phyloP scores from a whole-genome alignment of 495 filamentous ascomycete genomes.

The Xylaria intraflava region DNA sequence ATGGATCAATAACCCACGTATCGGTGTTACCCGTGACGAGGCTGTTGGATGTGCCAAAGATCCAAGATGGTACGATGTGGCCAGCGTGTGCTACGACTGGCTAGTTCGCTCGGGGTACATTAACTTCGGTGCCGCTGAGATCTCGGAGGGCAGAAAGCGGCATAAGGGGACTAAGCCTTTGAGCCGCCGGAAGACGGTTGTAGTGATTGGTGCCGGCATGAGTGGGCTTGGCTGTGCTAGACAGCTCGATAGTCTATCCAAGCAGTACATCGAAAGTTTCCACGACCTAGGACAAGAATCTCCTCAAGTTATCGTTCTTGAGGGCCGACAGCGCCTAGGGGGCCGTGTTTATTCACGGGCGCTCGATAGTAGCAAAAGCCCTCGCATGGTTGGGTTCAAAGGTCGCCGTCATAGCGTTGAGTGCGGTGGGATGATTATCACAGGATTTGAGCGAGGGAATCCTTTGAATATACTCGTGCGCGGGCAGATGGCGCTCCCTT shows the following conservation, averaged over 20 bases:
- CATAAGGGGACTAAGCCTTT: conserved; percentile 22
- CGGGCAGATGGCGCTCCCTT: conserved; percentile 81
- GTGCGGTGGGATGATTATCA: conserved; percentile 95
- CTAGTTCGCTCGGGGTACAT: conserved; percentile 86
- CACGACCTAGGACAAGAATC: conserved; percentile 52
- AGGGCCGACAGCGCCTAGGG: conserved; percentile 83
- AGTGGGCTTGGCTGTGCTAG: conserved; percentile 86
- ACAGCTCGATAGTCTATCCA: conserved; percentile 78
- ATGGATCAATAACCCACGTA: conserved; percentile 85
- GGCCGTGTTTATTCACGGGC: conserved; percentile 91
- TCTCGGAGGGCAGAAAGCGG: conserved; percentile 37
- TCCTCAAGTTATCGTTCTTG: conserved; percentile 74
- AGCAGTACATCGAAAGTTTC: conserved; percentile 64
- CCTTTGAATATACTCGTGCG: conserved; percentile 85
- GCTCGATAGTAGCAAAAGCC: conserved; percentile 38
- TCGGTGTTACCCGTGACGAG: conserved; percentile 79
- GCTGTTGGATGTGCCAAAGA: conserved; percentile 90
- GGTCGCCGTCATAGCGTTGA: conserved; percentile 78
- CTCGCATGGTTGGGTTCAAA: conserved; percentile 29
- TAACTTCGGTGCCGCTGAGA: conserved; percentile 86
- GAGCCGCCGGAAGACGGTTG: conserved; percentile 60
- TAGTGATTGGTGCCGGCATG: conserved; percentile 91
- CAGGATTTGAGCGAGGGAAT: conserved; percentile 92
- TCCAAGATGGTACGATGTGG: conserved; percentile 82
- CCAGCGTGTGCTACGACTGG: conserved; percentile 87